Evolutionary conservation across 2,329 filamentous ascomycete genomes (phyloP).

Genomic region (Grosmannia clavigera): DNA sequence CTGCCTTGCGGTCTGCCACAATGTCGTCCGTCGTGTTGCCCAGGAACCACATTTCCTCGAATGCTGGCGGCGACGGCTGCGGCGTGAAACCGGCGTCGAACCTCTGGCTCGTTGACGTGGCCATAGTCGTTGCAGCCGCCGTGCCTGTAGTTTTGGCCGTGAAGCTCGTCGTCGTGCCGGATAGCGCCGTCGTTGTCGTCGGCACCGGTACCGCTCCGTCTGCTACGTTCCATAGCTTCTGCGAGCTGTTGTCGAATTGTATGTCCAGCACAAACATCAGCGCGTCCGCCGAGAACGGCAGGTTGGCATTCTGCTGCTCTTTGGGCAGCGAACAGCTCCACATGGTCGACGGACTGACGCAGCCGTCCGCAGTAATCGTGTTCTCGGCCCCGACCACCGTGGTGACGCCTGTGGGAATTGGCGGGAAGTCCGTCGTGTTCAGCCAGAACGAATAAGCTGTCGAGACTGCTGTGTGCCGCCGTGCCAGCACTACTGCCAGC

Average conservation of each 20-base stretch:
- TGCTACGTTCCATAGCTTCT: slow-evolving; percentile 35
- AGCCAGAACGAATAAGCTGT: slow-evolving; percentile 49
- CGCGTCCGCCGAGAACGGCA: slow-evolving; percentile 51
- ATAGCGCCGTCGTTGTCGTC: not conserved
- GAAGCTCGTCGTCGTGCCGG: not conserved
- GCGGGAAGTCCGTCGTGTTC: slow-evolving; percentile 75
- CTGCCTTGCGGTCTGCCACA: slow-evolving; percentile 53
- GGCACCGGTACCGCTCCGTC: slow-evolving; percentile 20
- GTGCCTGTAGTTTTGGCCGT: not conserved
- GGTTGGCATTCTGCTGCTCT: slow-evolving; percentile 53
- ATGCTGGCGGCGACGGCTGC: slow-evolving; percentile 43
- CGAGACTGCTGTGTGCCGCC: slow-evolving; percentile 16
- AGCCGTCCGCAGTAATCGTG: slow-evolving; percentile 50
- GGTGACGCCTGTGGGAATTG: slow-evolving; percentile 71
- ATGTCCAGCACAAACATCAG: slow-evolving; percentile 77
- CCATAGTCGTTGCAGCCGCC: not conserved
- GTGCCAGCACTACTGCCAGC: slow-evolving; percentile 25
- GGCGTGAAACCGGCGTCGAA: slow-evolving; percentile 29
- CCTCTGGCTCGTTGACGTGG: not conserved
- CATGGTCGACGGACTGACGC: slow-evolving; percentile 57
- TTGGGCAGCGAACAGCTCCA: slow-evolving; percentile 85
- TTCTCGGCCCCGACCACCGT: slow-evolving; percentile 66
- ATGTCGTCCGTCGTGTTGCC: slow-evolving; percentile 76
- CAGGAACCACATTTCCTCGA: slow-evolving; percentile 65
- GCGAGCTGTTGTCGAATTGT: slow-evolving; percentile 51